Conservation (phyloP, 1,139 yeast genomes). For the Pichiaceae sp. region DNA sequence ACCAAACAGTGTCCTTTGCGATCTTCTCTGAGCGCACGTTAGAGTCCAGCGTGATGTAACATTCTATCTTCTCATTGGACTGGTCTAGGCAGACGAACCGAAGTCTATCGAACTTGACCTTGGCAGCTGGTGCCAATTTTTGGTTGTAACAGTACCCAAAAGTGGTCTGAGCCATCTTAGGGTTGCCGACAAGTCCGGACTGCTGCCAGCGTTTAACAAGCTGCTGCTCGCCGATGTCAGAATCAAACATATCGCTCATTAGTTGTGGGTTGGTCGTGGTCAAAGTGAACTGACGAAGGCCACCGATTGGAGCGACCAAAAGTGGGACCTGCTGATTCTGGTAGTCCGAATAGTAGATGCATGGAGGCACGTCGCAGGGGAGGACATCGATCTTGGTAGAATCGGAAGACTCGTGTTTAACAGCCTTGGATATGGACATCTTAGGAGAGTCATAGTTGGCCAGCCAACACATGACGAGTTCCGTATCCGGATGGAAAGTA, state of each 20-base stretch:
- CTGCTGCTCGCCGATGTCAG: constrained; percentile 8
- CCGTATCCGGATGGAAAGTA: constrained; percentile 20
- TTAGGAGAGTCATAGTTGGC: constrained; percentile 18
- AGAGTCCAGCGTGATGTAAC: constrained; percentile 27
- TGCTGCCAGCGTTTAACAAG: constrained; percentile 14
- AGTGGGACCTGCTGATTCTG: constrained; percentile 13
- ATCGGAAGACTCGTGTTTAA: neutral
- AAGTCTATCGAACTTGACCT: constrained; percentile 38
- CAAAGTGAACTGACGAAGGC: constrained; percentile 37
- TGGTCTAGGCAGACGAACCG: constrained; percentile 31
- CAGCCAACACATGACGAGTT: constrained; percentile 19
- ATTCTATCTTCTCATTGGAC: constrained; percentile 33
- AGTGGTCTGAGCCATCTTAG: constrained; percentile 37
- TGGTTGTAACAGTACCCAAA: constrained; percentile 44
- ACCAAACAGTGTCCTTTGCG: constrained; percentile 5
- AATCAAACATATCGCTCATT: constrained; percentile 20
- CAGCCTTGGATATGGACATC: constrained; percentile 7
- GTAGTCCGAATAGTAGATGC: neutral
- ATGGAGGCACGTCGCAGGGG: constrained; percentile 2
- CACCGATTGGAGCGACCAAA: constrained; percentile 42
- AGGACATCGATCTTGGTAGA: neutral
- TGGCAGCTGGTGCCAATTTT: constrained; percentile 37
- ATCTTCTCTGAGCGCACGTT: constrained; percentile 18
- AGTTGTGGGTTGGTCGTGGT: constrained; percentile 24
- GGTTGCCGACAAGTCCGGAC: constrained; percentile 17